Conservation (phyloP, 2,329 filamentous ascomycete species). For the Periconia sp. region DNA sequence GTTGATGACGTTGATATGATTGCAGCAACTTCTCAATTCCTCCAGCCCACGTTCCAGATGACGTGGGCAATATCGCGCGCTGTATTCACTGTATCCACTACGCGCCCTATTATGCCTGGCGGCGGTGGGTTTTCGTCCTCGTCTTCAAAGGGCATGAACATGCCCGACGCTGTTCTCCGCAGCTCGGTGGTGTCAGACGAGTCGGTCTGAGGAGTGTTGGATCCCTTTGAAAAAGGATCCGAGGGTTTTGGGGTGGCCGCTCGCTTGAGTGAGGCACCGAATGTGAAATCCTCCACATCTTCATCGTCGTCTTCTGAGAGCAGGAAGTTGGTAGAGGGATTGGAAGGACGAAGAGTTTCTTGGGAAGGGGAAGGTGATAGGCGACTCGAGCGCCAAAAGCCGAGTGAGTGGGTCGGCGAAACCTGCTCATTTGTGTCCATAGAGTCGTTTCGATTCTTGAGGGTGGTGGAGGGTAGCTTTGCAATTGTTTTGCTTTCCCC, state of each 20-base stretch:
- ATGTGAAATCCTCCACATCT: slow-evolving; percentile 43
- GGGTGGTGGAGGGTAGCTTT: slow-evolving; percentile 81
- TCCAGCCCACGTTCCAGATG: slow-evolving; percentile 68
- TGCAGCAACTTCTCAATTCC: slow-evolving; percentile 38
- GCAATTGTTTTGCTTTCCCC: slow-evolving; percentile 82
- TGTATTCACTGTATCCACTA: slow-evolving; percentile 76
- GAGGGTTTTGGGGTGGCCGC: slow-evolving; percentile 40
- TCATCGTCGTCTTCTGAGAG: slow-evolving; percentile 61
- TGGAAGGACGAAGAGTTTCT: slow-evolving; percentile 75
- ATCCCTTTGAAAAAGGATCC: slow-evolving; percentile 16
- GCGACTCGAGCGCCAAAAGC: slow-evolving; percentile 49
- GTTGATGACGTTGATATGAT: not conserved
- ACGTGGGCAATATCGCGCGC: slow-evolving; percentile 66
- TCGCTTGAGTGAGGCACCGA: slow-evolving; percentile 45
- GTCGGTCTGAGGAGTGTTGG: slow-evolving; percentile 8
- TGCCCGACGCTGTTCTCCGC: slow-evolving; percentile 78
- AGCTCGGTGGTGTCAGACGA: slow-evolving; percentile 54
- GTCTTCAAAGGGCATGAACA: slow-evolving; percentile 88
- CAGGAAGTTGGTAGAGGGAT: slow-evolving; percentile 65
- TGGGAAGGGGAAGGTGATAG: slow-evolving; percentile 77
- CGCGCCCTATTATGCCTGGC: slow-evolving; percentile 71
- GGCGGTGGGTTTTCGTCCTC: slow-evolving; percentile 62
- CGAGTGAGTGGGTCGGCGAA: slow-evolving; percentile 41
- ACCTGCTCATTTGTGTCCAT: slow-evolving; percentile 64
- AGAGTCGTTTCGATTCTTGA: slow-evolving; percentile 80